A percentile compares a stretch with the other conserved stretches of the same genome.
Conservation (phyloP, 2,329 filamentous ascomycete species). For the Talaromyces piceae region DNA sequence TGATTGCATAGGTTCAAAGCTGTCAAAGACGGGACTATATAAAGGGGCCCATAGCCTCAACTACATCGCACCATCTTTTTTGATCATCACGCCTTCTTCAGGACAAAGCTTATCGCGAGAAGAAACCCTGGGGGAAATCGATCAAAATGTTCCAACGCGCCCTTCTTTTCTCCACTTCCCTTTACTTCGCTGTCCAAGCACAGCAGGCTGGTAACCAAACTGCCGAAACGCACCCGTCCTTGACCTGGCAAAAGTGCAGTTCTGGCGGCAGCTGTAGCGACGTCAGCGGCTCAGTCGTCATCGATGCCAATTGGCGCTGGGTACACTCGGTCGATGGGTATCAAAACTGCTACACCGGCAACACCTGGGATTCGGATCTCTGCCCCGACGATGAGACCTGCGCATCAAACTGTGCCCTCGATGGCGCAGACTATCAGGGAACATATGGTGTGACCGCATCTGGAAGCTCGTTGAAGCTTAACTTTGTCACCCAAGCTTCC, state of each 20-base stretch:
- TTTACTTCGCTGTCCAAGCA: constrained; percentile 7
- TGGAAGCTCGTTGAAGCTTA: constrained; percentile 43
- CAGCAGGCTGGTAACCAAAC: constrained; percentile 8
- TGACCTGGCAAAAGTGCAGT: constrained; percentile 50
- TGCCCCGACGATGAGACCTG: constrained; percentile 46
- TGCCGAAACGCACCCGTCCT: constrained; percentile 38
- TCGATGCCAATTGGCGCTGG: constrained; percentile 56
- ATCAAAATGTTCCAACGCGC: constrained; percentile 8
- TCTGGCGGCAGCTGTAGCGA: constrained; percentile 45
- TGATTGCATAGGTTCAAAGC: not conserved
- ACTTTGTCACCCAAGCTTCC: constrained; percentile 34
- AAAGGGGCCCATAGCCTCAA: not conserved
- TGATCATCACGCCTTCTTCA: not conserved
- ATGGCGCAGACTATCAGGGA: constrained; percentile 47
- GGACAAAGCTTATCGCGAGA: not conserved
- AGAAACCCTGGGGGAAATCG: constrained; percentile 16
- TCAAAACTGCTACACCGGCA: constrained; percentile 53
- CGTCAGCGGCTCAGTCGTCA: constrained; percentile 45
- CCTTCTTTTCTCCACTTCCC: constrained; percentile 2
- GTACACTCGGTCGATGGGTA: constrained; percentile 42
- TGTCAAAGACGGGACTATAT: not conserved
- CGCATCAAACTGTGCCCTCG: constrained; percentile 50
- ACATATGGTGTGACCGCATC: constrained; percentile 48
- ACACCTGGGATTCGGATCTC: constrained; percentile 42
- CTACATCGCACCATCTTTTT: not conserved